Conservation (phyloP, 352 stramenopile species). For the Globisporangium cystogenes region DNA sequence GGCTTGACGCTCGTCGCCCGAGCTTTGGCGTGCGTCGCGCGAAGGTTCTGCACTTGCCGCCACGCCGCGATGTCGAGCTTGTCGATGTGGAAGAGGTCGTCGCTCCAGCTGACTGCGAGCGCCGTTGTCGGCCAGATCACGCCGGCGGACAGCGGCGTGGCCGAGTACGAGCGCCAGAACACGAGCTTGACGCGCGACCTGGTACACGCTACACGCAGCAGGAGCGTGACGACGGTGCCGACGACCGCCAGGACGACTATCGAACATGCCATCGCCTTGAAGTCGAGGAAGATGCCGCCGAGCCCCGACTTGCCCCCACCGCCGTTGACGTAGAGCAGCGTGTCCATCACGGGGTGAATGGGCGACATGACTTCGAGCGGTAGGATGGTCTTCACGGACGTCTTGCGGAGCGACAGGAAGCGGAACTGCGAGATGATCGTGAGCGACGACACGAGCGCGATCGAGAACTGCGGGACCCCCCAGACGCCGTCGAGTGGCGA, state of each 20-base stretch:
- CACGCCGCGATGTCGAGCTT: neutral
- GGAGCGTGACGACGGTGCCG: neutral
- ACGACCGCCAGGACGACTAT: neutral
- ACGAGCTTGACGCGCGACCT: neutral
- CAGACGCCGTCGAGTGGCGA: neutral
- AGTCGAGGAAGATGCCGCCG: constrained; percentile 5
- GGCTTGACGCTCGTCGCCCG: neutral
- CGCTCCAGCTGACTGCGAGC: constrained; percentile 9
- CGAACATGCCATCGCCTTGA: constrained; percentile 4
- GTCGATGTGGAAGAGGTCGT: constrained; percentile 3
- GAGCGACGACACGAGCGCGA: constrained; percentile 13
- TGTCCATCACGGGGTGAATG: constrained; percentile 2
- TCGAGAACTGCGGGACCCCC: constrained; percentile 13
- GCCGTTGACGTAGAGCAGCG: neutral
- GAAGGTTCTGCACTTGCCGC: neutral
- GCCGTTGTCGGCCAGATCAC: constrained; percentile 8
- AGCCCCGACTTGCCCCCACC: constrained; percentile 3
- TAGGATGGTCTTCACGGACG: neutral
- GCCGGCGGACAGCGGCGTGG: constrained; percentile 2
- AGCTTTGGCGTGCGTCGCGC: neutral
- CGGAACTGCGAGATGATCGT: constrained; percentile 13
- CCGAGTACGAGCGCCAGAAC: constrained; percentile 7
- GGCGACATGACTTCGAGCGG: neutral
- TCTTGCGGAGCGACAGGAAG: constrained; percentile 2
- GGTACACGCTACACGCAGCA: neutral